Evolutionary conservation across 768 basidiomycete species (phyloP).

Genomic region (Mycena pura): DNA sequence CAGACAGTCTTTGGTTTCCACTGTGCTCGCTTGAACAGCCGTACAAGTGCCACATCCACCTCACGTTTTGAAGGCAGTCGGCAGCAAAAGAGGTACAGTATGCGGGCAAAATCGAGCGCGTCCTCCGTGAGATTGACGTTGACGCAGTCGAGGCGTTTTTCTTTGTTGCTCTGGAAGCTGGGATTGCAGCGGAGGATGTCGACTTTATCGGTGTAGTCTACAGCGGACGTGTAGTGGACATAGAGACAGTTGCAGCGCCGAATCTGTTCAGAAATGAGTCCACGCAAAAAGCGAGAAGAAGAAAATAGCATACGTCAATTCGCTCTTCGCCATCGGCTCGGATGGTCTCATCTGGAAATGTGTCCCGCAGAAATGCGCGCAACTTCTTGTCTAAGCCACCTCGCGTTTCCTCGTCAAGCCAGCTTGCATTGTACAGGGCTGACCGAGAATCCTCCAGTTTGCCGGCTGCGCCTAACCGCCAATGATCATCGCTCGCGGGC

Average conservation of each 20-base stretch:
- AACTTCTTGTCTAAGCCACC: neutral
- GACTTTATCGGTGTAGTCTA: constrained; percentile 12
- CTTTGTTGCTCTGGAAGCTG: constrained; percentile 3
- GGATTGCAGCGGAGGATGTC: constrained; percentile 26
- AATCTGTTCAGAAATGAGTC: constrained; percentile 9
- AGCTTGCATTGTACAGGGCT: neutral
- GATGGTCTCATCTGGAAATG: neutral
- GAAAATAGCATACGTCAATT: neutral
- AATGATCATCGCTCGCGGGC: neutral
- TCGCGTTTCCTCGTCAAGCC: neutral
- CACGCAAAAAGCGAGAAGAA: neutral
- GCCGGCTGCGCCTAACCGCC: neutral
- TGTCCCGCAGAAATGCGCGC: neutral
- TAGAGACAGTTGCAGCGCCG: constrained; percentile 15
- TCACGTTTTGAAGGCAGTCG: neutral
- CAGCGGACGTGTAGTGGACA: constrained; percentile 19
- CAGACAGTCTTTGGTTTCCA: constrained; percentile 17
- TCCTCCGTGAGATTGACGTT: constrained; percentile 12
- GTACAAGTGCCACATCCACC: constrained; percentile 12
- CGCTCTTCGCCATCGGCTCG: neutral
- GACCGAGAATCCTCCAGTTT: neutral
- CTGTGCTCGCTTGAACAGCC: constrained; percentile 1
- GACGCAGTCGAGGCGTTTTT: constrained; percentile 20
- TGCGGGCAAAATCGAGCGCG: neutral
- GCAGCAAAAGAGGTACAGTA: constrained; percentile 4